phyloP scores from a whole-genome alignment of 768 basidiomycete genomes.

The Leccinum rimulosum region DNA sequence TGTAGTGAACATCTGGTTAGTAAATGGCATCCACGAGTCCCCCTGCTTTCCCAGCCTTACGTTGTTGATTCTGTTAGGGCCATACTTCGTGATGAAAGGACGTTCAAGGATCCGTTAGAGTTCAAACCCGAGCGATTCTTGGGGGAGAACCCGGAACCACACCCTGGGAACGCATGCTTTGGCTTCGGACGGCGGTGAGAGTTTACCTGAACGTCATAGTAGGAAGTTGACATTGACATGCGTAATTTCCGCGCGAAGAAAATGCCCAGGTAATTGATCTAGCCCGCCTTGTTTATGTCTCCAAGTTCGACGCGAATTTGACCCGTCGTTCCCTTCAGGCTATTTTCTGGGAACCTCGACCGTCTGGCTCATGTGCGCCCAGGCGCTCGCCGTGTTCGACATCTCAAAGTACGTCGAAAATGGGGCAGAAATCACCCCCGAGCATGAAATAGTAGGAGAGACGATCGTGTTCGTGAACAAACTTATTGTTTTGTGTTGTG shows the following conservation, averaged over 20 bases:
- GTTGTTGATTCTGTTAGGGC: slow-evolving; percentile 6
- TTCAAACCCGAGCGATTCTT: slow-evolving; percentile 27
- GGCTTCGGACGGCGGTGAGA: slow-evolving; percentile 23
- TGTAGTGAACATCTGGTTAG: slow-evolving; percentile 19
- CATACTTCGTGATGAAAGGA: slow-evolving; percentile 17
- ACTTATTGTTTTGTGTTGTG: no score
- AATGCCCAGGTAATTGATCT: neutral
- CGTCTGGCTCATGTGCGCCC: slow-evolving; percentile 27
- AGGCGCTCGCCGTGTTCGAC: slow-evolving; percentile 43
- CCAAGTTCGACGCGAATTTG: neutral
- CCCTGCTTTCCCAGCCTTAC: neutral
- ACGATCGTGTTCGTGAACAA: slow-evolving; percentile 6
- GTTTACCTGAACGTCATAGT: neutral
- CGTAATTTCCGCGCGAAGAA: neutral
- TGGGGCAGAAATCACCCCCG: slow-evolving; percentile 42
- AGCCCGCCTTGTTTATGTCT: no score
- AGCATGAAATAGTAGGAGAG: slow-evolving; percentile 32
- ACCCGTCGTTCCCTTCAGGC: neutral
- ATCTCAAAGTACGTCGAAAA: slow-evolving; percentile 40
- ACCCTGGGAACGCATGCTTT: slow-evolving; percentile 15
- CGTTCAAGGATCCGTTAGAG: slow-evolving; percentile 16
- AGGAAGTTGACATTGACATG: neutral
- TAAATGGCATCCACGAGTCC: neutral
- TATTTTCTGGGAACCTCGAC: slow-evolving; percentile 25
- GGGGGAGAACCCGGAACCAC: slow-evolving; percentile 15